Evolutionary conservation across 495 filamentous ascomycete species (phyloP), one percentile per base, ranked within the genome.

Genomic region (Tuber aestivum): DNA sequence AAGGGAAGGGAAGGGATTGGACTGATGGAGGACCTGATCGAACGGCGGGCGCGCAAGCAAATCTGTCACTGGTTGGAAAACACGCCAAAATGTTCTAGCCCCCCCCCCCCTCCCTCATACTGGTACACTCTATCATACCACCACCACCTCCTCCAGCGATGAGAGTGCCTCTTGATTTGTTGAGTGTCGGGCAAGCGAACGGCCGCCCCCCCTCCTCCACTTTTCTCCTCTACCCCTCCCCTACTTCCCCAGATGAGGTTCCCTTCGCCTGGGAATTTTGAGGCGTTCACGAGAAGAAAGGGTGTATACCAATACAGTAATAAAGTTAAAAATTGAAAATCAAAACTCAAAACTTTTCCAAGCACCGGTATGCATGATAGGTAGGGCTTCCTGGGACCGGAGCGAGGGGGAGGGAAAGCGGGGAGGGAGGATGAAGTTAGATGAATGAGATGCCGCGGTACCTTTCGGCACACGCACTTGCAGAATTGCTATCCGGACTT

Each of bases 261-360:
- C 78, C 78, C 78, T 79, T 79, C 74, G 77, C 78, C 70, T 79
- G 78, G 78, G 78, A 79, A 75, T 76, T 71, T 72, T 79, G 41
- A 72, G 70, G 72, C 18, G 69, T 41, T 37, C 56, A 65, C 4
- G 27, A 65, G 71, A n/a, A 27, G 69, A 37, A n/a, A 45, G 74
- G 71, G 70, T 42, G 78, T 48, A 73, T 42, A 73, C 78, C 75
- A 72, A 79, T 79, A 79, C 79, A 73, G 72, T 44, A 79, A 79
- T 70, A 75, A 79, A 68, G 41, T 9, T 9, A 45, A 45, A 72
- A 79, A 79, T 16, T 6, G 18, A 65, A 18, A 18, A 20, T 14
- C 32, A 12, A 32, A 65, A 65, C 27, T 18, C 27, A 65, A 65
- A 18, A 18, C 0, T 35, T 65, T 8, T 27, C 27, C 56, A 65